A percentile compares a stretch with the other conserved stretches of the same genome.
phyloP scores from a whole-genome alignment of 805 yeast genomes.

The Saturnispora quitensis region DNA sequence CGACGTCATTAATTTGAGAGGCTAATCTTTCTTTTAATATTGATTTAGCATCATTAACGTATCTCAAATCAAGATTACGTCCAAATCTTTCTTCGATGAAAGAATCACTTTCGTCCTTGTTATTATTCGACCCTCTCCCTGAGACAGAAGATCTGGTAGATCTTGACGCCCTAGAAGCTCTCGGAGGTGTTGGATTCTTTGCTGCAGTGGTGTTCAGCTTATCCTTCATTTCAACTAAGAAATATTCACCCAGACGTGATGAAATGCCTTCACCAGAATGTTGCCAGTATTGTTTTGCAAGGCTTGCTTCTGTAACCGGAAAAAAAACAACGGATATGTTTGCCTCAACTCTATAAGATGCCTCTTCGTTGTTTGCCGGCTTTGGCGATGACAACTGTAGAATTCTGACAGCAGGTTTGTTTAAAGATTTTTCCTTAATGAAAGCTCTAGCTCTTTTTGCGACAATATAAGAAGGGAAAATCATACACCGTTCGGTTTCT shows the following conservation, averaged over 20 bases:
- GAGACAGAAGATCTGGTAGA: constrained; percentile 24
- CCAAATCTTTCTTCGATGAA: constrained; percentile 89
- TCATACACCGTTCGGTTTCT: constrained; percentile 62
- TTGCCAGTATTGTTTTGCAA: constrained; percentile 91
- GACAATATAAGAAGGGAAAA: constrained; percentile 67
- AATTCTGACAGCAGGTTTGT: constrained; percentile 41
- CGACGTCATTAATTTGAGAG: constrained; percentile 35
- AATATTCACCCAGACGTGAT: constrained; percentile 81
- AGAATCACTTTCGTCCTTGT: constrained; percentile 43
- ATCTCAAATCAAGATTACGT: constrained; percentile 71
- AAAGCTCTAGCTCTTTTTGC: constrained; percentile 85
- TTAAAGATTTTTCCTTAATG: constrained; percentile 38
- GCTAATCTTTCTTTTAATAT: constrained; percentile 71
- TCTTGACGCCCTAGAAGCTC: constrained; percentile 16
- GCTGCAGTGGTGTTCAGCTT: constrained; percentile 24
- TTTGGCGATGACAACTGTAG: constrained; percentile 65
- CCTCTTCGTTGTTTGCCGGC: constrained; percentile 53
- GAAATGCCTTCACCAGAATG: constrained; percentile 96
- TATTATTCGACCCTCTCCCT: constrained; percentile 1
- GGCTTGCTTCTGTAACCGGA: constrained; percentile 44
- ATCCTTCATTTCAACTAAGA: constrained; percentile 48
- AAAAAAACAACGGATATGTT: constrained; percentile 74
- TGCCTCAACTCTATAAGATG: constrained; percentile 51
- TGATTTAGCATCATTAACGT: constrained; percentile 64
- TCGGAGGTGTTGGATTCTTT: constrained; percentile 13